These are phyloP conservation scores for Arabis alpina DNA, from an alignment of 345 rosid genomes.

Conservation along the genomic window DNA sequence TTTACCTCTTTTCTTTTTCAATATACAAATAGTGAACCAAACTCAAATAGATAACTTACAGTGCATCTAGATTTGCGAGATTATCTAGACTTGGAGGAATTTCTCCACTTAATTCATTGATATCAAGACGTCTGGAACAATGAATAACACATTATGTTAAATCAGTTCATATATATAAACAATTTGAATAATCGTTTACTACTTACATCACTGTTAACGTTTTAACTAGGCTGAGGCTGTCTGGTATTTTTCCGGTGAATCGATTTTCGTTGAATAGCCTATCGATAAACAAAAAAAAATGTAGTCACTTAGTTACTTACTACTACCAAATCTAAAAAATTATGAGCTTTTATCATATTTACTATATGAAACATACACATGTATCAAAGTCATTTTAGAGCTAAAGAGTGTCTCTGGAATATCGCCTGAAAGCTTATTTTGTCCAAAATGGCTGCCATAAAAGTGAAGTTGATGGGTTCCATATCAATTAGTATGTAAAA, in stretches of 20 bases:
- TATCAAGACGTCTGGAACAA: conserved; percentile 73
- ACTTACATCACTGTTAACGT: conserved; percentile 76
- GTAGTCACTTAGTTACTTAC: neutral
- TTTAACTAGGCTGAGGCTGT: conserved; percentile 63
- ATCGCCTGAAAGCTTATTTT: conserved; percentile 59
- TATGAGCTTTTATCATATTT: neutral
- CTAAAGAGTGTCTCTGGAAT: conserved; percentile 65
- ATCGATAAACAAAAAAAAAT: neutral
- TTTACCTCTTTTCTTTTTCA: neutral
- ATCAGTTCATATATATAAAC: too few species aligned
- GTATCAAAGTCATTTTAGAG: conserved; percentile 59
- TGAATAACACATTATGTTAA: neutral
- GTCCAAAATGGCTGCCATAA: conserved; percentile 61
- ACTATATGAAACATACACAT: conserved; percentile 52
- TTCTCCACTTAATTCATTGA: conserved; percentile 55
- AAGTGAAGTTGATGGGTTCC: neutral
- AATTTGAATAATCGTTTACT: neutral
- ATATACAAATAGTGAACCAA: neutral
- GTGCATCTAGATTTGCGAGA: conserved; percentile 52
- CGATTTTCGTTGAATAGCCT: conserved; percentile 81
- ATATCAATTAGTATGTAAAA: neutral
- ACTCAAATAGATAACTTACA: conserved; percentile 57
- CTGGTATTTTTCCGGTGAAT: conserved; percentile 62
- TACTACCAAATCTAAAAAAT: too few species aligned
- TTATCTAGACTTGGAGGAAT: conserved; percentile 65